Evolutionary conservation across 805 yeast genomes (phyloP).

Genomic region (Kuraishia hungarica): DNA sequence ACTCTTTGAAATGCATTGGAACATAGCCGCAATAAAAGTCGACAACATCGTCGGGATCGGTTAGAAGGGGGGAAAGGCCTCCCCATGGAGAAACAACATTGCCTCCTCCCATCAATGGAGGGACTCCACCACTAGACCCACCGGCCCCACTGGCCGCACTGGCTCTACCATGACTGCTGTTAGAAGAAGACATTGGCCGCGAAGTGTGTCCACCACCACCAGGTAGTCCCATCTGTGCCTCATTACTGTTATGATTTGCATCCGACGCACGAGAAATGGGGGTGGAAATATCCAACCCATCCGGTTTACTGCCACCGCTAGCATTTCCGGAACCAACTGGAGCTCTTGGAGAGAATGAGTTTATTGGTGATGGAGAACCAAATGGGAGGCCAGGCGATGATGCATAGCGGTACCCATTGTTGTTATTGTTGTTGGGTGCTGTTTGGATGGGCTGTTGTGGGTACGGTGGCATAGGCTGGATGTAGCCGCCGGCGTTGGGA

Average conservation of each 20-base stretch:
- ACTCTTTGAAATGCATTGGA: conserved; percentile 31
- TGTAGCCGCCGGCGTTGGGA: too few species aligned
- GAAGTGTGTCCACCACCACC: neutral
- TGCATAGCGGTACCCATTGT: neutral
- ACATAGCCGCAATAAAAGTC: conserved; percentile 33
- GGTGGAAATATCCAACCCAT: neutral
- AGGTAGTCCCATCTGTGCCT: too few species aligned
- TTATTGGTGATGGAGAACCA: neutral
- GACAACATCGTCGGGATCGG: conserved; percentile 24
- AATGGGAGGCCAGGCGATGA: neutral
- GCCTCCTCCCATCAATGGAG: neutral
- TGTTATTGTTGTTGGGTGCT: neutral
- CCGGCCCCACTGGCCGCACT: too few species aligned
- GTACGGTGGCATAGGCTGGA: neutral
- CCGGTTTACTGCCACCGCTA: neutral
- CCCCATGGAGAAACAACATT: neutral
- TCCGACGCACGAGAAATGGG: neutral
- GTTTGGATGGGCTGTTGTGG: neutral
- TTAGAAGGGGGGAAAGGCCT: neutral
- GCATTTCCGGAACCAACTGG: neutral
- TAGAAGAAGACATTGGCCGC: neutral
- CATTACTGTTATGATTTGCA: neutral
- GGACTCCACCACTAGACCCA: too few species aligned
- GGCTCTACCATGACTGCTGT: neutral
- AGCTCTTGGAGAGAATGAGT: neutral